phyloP scores from a whole-genome alignment of 352 stramenopile genomes.

The Achlya hypogyna region DNA sequence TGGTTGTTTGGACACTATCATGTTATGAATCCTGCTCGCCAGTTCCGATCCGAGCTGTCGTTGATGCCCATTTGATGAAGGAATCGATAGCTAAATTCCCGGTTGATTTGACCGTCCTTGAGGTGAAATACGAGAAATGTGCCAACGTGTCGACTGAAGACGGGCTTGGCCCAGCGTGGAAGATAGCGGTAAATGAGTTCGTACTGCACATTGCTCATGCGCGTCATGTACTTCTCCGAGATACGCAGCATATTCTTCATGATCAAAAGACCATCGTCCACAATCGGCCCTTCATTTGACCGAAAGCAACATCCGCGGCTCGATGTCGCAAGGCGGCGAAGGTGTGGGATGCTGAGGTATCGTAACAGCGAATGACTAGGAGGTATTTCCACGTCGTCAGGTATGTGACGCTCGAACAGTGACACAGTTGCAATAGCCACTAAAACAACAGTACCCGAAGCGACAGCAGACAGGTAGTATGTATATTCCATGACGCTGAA shows the following conservation, averaged over 20 bases:
- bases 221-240: slow-evolving; percentile 8
- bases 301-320: not conserved
- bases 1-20: too few relatives aligned
- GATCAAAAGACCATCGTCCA: slow-evolving; percentile 22
- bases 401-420: not conserved
- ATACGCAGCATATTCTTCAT: slow-evolving; percentile 23
- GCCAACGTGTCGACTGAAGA: not conserved
- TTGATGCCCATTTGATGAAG: not conserved
- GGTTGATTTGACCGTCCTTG: not conserved
- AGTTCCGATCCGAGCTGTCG: too few relatives aligned
- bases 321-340: not conserved
- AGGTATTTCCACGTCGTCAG: slow-evolving; percentile 5
- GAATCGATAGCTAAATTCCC: not conserved
- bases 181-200: slow-evolving; percentile 22
- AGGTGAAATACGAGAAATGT: not conserved
- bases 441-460: not conserved
- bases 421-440: slow-evolving; percentile 10
- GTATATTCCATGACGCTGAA: slow-evolving; percentile 7
- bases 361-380: slow-evolving; percentile 15
- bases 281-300: not conserved
- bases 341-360: slow-evolving; percentile 6
- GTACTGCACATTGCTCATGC: slow-evolving; percentile 23
- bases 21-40: too few relatives aligned
- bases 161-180: not conserved
- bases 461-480: slow-evolving; percentile 19